phyloP scores from a whole-genome alignment of 225 moss, liverwort and hornwort species.

The Polytrichum formosum region DNA sequence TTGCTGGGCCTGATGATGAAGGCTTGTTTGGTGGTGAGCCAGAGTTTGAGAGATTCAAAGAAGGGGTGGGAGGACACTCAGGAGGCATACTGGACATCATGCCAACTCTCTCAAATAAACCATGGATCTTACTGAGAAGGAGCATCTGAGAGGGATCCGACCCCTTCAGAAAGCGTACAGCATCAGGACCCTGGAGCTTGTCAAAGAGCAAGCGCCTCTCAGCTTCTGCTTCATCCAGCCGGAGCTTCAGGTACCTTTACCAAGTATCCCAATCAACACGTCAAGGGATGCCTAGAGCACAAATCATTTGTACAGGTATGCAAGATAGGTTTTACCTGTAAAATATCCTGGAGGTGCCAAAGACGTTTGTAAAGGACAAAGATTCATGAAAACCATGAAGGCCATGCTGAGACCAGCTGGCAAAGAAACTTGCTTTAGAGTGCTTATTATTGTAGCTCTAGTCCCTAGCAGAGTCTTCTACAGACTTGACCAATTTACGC shows the following conservation, averaged over 20 bases:
- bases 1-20: constrained; percentile 43
- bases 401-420: no score
- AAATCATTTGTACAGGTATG: neutral
- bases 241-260: constrained; percentile 62
- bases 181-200: constrained; percentile 66
- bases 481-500: no score
- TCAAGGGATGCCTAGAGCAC: constrained; percentile 12
- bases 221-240: constrained; percentile 67
- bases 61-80: constrained; percentile 49
- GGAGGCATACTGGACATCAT: constrained; percentile 63
- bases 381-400: neutral
- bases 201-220: constrained; percentile 69
- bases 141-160: constrained; percentile 65
- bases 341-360: neutral
- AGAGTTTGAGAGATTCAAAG: constrained; percentile 29
- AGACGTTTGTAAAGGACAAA: neutral
- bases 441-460: neutral
- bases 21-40: constrained; percentile 39
- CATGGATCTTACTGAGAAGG: constrained; percentile 67
- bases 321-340: neutral
- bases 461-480: no score
- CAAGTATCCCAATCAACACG: constrained; percentile 14
- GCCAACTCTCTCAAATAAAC: constrained; percentile 64
- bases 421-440: neutral
- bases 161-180: constrained; percentile 56